These are phyloP conservation scores for Stentor coeruleus DNA, from an alignment of 73 alveolate species.

Conservation along the genomic window DNA sequence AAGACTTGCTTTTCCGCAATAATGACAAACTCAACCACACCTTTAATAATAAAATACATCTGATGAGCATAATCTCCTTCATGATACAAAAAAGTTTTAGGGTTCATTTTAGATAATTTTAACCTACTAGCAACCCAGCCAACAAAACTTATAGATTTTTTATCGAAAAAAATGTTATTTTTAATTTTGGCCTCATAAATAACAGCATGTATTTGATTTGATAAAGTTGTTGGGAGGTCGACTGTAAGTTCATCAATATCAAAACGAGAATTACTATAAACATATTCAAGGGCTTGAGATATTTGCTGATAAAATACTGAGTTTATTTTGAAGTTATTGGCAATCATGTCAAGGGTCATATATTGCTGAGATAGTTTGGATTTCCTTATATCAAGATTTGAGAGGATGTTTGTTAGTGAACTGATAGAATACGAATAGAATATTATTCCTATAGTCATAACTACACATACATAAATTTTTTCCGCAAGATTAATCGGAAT, in stretches of 20 bases:
- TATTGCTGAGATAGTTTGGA: conserved; percentile 5
- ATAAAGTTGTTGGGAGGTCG: conserved; percentile 58
- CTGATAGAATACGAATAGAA: conserved; percentile 77
- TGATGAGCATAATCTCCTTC: conserved; percentile 65
- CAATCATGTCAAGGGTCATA: background rate
- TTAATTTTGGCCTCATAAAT: conserved; percentile 47
- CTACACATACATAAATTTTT: conserved; percentile 43
- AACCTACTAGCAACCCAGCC: conserved; percentile 62
- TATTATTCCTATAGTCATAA: conserved; percentile 75
- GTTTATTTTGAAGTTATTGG: conserved; percentile 31
- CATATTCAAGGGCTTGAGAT: conserved; percentile 29
- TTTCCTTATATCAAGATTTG: conserved; percentile 45
- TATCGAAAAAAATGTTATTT: conserved; percentile 40
- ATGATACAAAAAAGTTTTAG: conserved; percentile 43
- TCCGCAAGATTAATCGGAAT: conserved; percentile 52
- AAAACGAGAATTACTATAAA: conserved; percentile 19
- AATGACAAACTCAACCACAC: conserved; percentile 30
- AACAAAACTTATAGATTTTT: conserved; percentile 51
- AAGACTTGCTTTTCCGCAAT: conserved; percentile 30
- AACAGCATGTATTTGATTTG: conserved; percentile 49
- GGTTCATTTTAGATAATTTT: conserved; percentile 48
- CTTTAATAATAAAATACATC: conserved; percentile 57
- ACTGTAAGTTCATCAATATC: conserved; percentile 60
- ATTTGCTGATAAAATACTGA: conserved; percentile 20
- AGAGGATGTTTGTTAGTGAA: conserved; percentile 58